Evolutionary conservation across 2,329 filamentous ascomycete species (phyloP), one percentile per base, ranked within the genome.

Genomic region (Colletotrichum melonis): DNA sequence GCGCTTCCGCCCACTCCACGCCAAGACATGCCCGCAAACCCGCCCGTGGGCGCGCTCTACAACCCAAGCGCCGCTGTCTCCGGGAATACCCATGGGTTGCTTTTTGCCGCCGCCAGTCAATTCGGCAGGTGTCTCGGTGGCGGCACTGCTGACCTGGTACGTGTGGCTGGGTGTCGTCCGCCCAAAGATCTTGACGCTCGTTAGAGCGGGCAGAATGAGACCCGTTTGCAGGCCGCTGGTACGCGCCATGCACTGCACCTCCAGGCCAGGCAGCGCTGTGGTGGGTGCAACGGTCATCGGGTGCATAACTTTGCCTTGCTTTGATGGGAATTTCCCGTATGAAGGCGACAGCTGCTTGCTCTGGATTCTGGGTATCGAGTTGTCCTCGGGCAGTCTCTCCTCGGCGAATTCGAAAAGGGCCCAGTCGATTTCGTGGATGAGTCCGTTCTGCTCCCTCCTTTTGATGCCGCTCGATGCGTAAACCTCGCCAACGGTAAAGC

Each of bases 371-470:
- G 90, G 90, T 26, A 98, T 92, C 12, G 90, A 83, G 77, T 98
- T 98, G 72, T 90, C 88, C 0, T 89, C 86, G 3, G 96, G 94
- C 16, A 92, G 85, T 1, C 96, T 91, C 12, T 92, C 88, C 4
- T 92, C 87, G 12, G 92, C 86, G 75, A 98, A 94, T 76, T 94
- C 91, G 77, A 98, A 95, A 2, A 98, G 86, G 0, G 95, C 95
- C 96, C 96, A 98, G 81, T 98, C 96, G 57, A 98, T 95, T 81
- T 98, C 96, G 80, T 98, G 96, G 6, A 94, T 87, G 28, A 97
- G 85, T 5, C 92, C 92, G 74, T 93, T 88, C 72, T 90, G 88
- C 67, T 92, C 89, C 64, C 93, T 92, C 35, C 96, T 91, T 5
- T 95, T 91, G 72, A 98, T 93, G 7, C 96, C 96, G 26, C 95